These are phyloP conservation scores for Suillus luteus DNA, from an alignment of 768 basidiomycete genomes.

Conservation along the genomic window DNA sequence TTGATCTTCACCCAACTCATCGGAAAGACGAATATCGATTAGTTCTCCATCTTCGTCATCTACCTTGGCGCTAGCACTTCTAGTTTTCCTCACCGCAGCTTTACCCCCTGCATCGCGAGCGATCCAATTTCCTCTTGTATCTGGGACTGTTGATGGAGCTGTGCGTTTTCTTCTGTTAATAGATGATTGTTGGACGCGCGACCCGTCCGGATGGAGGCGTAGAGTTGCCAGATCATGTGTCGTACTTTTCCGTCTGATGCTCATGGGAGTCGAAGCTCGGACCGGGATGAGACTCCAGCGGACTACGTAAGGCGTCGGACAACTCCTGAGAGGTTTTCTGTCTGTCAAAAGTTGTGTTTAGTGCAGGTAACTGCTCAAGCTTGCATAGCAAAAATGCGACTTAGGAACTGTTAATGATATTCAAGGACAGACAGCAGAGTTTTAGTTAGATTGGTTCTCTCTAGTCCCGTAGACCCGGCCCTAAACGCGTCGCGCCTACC, in stretches of 20 bases:
- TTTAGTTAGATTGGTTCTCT: background rate
- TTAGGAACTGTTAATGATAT: background rate
- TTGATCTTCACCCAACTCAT: constrained; percentile 24
- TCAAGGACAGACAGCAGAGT: background rate
- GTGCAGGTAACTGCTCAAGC: background rate
- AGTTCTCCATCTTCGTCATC: constrained; percentile 29
- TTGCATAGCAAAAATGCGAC: no score
- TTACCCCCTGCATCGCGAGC: constrained; percentile 66
- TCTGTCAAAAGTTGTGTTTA: background rate
- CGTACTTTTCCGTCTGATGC: constrained; percentile 45
- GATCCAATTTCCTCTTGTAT: constrained; percentile 63
- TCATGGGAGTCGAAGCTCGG: constrained; percentile 23
- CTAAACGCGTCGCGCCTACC: constrained; percentile 21
- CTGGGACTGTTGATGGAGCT: constrained; percentile 40
- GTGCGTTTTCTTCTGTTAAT: constrained; percentile 37
- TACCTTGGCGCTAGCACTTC: constrained; percentile 19
- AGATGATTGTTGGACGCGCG: constrained; percentile 53
- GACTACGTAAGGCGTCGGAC: constrained; percentile 7
- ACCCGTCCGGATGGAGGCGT: constrained; percentile 65
- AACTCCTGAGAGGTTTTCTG: background rate
- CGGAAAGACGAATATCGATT: constrained; percentile 21
- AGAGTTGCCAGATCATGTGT: constrained; percentile 67
- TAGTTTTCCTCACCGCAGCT: constrained; percentile 42
- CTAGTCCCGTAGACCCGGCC: background rate
- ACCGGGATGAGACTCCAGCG: background rate